Base-by-base conservation (phyloP, 2,329 filamentous ascomycete genomes). In the Sporothrix brasiliensis region DNA sequence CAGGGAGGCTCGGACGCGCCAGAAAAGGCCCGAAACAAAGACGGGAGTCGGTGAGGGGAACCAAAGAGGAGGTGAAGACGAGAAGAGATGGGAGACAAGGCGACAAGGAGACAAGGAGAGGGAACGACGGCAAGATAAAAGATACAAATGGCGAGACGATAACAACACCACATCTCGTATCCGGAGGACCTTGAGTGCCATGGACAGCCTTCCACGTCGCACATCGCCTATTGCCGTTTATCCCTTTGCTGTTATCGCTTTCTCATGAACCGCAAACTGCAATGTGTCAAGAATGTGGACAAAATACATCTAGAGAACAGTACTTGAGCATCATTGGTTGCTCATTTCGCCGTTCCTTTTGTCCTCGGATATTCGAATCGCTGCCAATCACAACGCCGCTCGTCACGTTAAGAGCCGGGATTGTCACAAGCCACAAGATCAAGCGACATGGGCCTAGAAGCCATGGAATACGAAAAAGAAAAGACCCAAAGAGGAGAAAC, bases 401-500 rank as follows among this genome's bases (percentile, higher is more conserved):
- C 47, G 3, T 49, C 14, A 10, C 16, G 13, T 6, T 7, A 2
- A 41, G 56, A 34, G 56, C 41, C 56, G 56, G 34, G 56, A 21
- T 19, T 60, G 56, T 41, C 56, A 60, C 56, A 60, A 41, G 56
- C 34, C 19, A 30, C 19, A 60, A 58, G 34, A 60, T 39, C 34
- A 2, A 19, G 27, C 30, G 13, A 58, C 44, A 60, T 9, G 14
- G 56, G 56, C 19, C 56, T 61, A 61, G 56, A 61, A 44, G 56
- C 56, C 41, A 24, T 61, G 56, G 56, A 44, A 61, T 44, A 24
- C 56, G 21, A 19, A 44, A 41, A 44, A 21, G 34, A 41, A 61
- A 61, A 61, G 56, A 41, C 56, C 54, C 13, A 44, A 61, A 61
- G 56, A 44, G 56, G 56, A 61, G 56, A 61, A 58, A 60, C 34